Conservation (phyloP, 768 basidiomycete genomes). For the Gymnopilus dilepis region DNA sequence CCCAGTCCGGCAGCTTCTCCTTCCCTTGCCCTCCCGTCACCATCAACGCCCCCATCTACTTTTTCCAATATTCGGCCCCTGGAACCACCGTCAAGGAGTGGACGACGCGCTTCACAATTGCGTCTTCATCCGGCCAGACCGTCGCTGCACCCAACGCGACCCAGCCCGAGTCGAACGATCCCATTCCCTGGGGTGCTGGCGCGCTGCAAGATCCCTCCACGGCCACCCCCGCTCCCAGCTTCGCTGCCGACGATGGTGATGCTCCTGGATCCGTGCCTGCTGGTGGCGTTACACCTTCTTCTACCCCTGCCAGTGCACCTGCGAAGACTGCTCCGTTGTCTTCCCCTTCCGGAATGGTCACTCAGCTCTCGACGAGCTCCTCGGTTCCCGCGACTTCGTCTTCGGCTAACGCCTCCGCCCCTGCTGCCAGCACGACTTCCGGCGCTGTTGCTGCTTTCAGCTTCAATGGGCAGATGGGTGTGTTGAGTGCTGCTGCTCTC, state of each 20-base stretch:
- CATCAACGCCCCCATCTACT: constrained; percentile 73
- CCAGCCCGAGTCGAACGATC: constrained; percentile 56
- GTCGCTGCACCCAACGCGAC: constrained; percentile 54
- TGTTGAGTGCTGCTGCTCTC: constrained; percentile 16
- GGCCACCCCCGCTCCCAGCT: constrained; percentile 43
- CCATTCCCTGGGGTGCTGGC: constrained; percentile 74
- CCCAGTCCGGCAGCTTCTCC: constrained; percentile 50
- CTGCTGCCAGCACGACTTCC: constrained; percentile 10
- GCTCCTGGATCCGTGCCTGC: constrained; percentile 13
- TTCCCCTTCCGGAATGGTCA: constrained; percentile 9
- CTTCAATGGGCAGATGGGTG: constrained; percentile 7
- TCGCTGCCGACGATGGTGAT: constrained; percentile 12
- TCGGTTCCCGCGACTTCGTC: neutral
- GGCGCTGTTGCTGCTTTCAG: constrained; percentile 9
- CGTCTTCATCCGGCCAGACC: constrained; percentile 49
- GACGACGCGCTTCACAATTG: constrained; percentile 82
- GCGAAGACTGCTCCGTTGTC: neutral
- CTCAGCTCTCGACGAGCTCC: neutral
- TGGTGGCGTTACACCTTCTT: neutral
- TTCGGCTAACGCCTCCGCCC: constrained; percentile 3
- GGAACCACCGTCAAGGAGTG: constrained; percentile 50
- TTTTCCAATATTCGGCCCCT: constrained; percentile 74
- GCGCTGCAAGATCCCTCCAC: constrained; percentile 51
- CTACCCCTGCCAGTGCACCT: constrained; percentile 3
- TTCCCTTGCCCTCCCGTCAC: constrained; percentile 73